Conservation (phyloP, 306 rosid genomes). For the Boehmeria nivea region DNA sequence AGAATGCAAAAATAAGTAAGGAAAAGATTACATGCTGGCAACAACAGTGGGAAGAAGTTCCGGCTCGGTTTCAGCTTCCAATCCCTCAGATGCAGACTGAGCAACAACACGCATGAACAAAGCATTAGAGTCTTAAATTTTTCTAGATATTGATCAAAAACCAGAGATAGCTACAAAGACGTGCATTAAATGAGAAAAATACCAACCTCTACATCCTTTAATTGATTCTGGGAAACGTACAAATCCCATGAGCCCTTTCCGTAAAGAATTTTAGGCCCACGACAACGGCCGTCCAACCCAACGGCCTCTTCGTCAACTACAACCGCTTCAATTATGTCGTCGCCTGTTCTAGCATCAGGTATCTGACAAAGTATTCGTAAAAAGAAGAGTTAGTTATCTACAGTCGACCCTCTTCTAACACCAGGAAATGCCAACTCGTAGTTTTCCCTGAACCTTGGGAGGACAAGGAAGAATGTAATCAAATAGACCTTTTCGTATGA, state of each 20-base stretch:
- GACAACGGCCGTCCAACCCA: conserved; percentile 36
- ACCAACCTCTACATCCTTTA: conserved; percentile 41
- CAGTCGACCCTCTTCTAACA: background rate
- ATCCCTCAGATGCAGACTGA: conserved; percentile 32
- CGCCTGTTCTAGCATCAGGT: conserved; percentile 70
- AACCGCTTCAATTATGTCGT: conserved; percentile 69
- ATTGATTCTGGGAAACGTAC: conserved; percentile 48
- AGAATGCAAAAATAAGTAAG: conserved; percentile 23
- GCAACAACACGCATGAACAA: background rate
- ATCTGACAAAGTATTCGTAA: conserved; percentile 47
- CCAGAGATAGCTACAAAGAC: background rate
- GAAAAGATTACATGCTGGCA: conserved; percentile 73
- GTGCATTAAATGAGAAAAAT: background rate
- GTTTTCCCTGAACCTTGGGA: background rate
- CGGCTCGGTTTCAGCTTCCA: conserved; percentile 63
- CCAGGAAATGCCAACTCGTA: no score
- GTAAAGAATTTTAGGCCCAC: conserved; percentile 79
- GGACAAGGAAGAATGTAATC: background rate
- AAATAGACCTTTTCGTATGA: background rate
- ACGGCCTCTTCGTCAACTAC: conserved; percentile 83
- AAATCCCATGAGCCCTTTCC: conserved; percentile 69
- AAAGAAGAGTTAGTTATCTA: background rate
- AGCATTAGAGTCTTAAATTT: background rate
- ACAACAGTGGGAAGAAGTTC: conserved; percentile 62
- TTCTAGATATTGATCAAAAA: background rate